Percentiles rank a stretch among this genome's conserved stretches.
Conservation (phyloP, 352 stramenopile species). For the Globisporangium canariense region DNA sequence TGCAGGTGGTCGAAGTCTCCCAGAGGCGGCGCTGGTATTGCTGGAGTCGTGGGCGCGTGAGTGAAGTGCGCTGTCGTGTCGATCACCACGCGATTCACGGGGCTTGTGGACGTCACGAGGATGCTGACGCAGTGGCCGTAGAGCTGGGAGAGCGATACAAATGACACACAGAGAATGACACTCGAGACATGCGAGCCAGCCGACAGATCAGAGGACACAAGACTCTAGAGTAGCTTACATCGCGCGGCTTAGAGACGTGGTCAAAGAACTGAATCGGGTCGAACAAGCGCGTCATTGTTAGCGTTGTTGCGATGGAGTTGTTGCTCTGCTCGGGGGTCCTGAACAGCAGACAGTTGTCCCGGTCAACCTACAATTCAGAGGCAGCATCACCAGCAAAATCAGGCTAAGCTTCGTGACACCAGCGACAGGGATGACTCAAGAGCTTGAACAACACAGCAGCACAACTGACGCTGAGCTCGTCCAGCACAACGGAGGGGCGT, state of each 20-base stretch:
- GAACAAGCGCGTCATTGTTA: conserved; percentile 25
- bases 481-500: conserved; percentile 28
- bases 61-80: conserved; percentile 55
- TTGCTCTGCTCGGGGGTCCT: conserved; percentile 3
- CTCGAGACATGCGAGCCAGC: no score
- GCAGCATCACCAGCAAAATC: neutral
- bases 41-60: neutral
- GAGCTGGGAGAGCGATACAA: conserved; percentile 20
- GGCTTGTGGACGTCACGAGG: conserved; percentile 34
- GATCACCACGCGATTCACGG: conserved; percentile 46
- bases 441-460: neutral
- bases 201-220: neutral
- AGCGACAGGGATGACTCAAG: neutral
- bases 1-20: neutral
- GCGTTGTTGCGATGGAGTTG: neutral
- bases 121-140: conserved; percentile 53
- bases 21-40: neutral
- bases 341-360: conserved; percentile 47
- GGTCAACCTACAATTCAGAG: conserved; percentile 27
- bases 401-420: neutral
- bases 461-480: conserved; percentile 35
- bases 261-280: conserved; percentile 41
- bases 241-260: conserved; percentile 33
- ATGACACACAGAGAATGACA: neutral
- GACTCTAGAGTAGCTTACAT: conserved; percentile 27